Base-by-base conservation (phyloP, 2,329 filamentous ascomycete genomes). In the Stagonosporopsis tanaceti region DNA sequence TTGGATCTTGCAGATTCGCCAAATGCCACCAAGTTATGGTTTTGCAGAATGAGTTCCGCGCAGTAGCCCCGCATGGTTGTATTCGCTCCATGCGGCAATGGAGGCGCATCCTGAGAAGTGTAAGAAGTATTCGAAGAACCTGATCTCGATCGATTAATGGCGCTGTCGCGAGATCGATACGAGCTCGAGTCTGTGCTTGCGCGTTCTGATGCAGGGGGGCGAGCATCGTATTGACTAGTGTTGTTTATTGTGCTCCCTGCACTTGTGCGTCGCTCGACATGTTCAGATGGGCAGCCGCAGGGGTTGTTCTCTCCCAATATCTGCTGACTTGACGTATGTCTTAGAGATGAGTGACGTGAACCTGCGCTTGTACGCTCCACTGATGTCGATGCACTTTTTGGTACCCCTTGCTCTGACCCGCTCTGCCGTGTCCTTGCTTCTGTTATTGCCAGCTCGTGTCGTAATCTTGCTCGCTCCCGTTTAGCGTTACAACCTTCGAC, bases 401-500 rank as follows among this genome's bases (percentile, higher is more conserved):
- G 41, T 8, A 65, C 27, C 2, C 46, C 50, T 30, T 56, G 52
- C 2, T 53, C 48, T 44, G 65, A 52, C 3, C 38, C 48, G 25
- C 65, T 57, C n/a, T 53, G 57, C n/a, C 44, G 54, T 12, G 47
- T 47, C 45, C 42, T 60, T 34, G 57, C 60, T 47, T 58, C 58
- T 20, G 53, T 25, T 7, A 64, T 50, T 38, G 60, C 62, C 54
- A 62, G 50, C 39, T 70, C 64, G 5, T 59, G 56, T n/a, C 50
- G 60, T 2, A 58, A 50, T 27, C 63, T 62, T 14, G 67, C 60
- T 39, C 47, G 57, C 20, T 66, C 64, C 27, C 65, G 59, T 27
- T 59, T 60, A 4, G 57, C 60, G 50, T 67, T 71, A 62, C 63
- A 70, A 1, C 55, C 61, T 35, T 60, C 50, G 8, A 59, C 57